phyloP scores from a whole-genome alignment of 768 basidiomycete species.

The Holtermannia corniformis region DNA sequence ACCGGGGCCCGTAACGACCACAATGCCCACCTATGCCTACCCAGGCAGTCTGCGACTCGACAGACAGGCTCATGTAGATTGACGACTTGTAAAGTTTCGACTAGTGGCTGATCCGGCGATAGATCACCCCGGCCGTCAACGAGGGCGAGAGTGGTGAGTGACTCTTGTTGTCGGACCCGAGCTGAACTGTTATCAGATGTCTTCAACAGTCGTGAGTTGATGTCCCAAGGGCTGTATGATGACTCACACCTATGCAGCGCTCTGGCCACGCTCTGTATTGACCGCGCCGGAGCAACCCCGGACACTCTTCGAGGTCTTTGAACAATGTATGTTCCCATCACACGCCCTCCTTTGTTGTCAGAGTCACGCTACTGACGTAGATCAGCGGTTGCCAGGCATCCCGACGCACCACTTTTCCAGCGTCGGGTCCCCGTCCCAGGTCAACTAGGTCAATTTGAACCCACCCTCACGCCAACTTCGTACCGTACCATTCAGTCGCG shows the following conservation, averaged over 20 bases:
- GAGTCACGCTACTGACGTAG: neutral
- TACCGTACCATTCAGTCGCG: constrained; percentile 23
- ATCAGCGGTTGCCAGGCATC: constrained; percentile 37
- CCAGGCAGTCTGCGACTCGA: constrained; percentile 22
- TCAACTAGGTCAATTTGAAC: constrained; percentile 13
- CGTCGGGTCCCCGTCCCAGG: constrained; percentile 20
- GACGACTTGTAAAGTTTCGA: neutral
- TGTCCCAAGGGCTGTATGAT: neutral
- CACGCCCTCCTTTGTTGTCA: neutral
- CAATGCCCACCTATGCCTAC: constrained; percentile 16
- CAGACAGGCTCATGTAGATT: constrained; percentile 33
- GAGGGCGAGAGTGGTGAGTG: constrained; percentile 26
- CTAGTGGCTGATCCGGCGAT: no score
- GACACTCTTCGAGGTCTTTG: constrained; percentile 34
- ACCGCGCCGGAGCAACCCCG: constrained; percentile 17
- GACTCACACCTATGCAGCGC: constrained; percentile 4
- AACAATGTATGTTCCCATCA: constrained; percentile 25
- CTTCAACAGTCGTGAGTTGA: constrained; percentile 19
- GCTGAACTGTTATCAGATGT: constrained; percentile 7
- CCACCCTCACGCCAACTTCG: constrained; percentile 22
- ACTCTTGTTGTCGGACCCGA: neutral
- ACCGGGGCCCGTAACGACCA: no score
- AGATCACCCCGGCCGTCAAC: constrained; percentile 12
- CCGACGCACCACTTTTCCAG: constrained; percentile 24
- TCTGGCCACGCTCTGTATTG: constrained; percentile 13